Conservation (phyloP, 305 asterid genomes). For the Ruellia speciosa region DNA sequence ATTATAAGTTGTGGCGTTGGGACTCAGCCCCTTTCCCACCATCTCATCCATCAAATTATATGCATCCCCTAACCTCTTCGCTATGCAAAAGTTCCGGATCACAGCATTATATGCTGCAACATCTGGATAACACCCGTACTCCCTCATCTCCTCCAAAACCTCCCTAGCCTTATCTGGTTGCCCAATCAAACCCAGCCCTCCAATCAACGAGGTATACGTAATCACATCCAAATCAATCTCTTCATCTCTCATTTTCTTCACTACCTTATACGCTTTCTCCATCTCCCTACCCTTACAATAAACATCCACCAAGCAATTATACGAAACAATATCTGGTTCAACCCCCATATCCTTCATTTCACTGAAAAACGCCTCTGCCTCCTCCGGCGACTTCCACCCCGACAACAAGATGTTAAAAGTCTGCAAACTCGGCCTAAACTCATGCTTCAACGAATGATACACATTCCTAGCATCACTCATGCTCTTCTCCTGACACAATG, state of each 20-base stretch:
- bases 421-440: slow-evolving; percentile 65
- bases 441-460: slow-evolving; percentile 54
- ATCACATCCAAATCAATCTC: slow-evolving; percentile 70
- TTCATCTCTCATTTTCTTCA: slow-evolving; percentile 56
- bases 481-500: slow-evolving; percentile 81
- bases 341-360: slow-evolving; percentile 68
- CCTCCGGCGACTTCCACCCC: slow-evolving; percentile 74
- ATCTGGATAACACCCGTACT: slow-evolving; percentile 75
- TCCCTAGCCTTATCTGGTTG: slow-evolving; percentile 87
- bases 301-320: slow-evolving; percentile 77
- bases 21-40: slow-evolving; percentile 53
- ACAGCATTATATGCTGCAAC: slow-evolving; percentile 81
- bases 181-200: slow-evolving; percentile 76
- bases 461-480: slow-evolving; percentile 85
- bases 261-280: slow-evolving; percentile 48
- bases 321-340: slow-evolving; percentile 72
- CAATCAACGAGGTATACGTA: slow-evolving; percentile 71
- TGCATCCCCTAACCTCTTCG: slow-evolving; percentile 64
- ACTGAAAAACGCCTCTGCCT: slow-evolving; percentile 58
- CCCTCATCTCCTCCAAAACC: slow-evolving; percentile 78
- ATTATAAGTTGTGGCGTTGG: slow-evolving; percentile 76
- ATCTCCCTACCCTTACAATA: slow-evolving; percentile 71
- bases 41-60: slow-evolving; percentile 63
- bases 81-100: slow-evolving; percentile 78
- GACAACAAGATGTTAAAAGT: slow-evolving; percentile 71